These are phyloP conservation scores for Spergularia marina DNA, from an alignment of 148 eudicot species.

Conservation along the genomic window DNA sequence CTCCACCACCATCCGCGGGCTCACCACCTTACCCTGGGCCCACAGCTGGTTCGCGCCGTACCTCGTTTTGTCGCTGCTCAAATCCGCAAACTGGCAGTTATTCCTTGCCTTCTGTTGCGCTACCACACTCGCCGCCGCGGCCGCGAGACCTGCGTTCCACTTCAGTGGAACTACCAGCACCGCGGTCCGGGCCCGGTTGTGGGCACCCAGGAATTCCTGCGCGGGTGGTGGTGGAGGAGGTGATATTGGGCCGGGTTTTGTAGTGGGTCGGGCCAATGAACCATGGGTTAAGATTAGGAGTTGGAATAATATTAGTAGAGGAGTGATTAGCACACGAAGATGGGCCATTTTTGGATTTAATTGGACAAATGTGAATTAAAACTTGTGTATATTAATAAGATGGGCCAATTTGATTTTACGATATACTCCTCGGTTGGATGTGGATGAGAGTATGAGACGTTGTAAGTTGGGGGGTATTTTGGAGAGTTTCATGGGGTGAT, in stretches of 20 bases:
- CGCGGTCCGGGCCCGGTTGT: slow-evolving; percentile 60
- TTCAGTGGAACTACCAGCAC: slow-evolving; percentile 55
- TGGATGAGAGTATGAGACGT: not conserved
- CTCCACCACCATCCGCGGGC: slow-evolving; percentile 52
- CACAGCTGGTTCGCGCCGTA: slow-evolving; percentile 71
- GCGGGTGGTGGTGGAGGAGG: slow-evolving; percentile 3
- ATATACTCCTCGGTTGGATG: not conserved
- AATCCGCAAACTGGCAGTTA: slow-evolving; percentile 52
- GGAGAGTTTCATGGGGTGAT: not conserved
- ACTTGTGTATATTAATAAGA: not conserved
- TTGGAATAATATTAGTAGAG: not conserved
- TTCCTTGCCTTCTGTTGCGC: slow-evolving; percentile 52
- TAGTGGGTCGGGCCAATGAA: not conserved
- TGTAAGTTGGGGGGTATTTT: not conserved
- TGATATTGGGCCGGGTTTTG: not conserved
- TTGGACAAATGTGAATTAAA: too few species aligned
- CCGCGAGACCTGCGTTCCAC: slow-evolving; percentile 53
- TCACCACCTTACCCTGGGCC: slow-evolving; percentile 39
- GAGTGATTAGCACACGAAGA: not conserved
- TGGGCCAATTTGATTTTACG: slow-evolving; percentile 7
- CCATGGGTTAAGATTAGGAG: not conserved
- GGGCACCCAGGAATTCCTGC: slow-evolving; percentile 52
- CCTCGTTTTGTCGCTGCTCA: slow-evolving; percentile 31
- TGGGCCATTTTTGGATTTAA: slow-evolving; percentile 15
- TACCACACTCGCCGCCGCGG: slow-evolving; percentile 41